Conservation (phyloP, 352 stramenopile species). For the Nothophytophthora sp. region DNA sequence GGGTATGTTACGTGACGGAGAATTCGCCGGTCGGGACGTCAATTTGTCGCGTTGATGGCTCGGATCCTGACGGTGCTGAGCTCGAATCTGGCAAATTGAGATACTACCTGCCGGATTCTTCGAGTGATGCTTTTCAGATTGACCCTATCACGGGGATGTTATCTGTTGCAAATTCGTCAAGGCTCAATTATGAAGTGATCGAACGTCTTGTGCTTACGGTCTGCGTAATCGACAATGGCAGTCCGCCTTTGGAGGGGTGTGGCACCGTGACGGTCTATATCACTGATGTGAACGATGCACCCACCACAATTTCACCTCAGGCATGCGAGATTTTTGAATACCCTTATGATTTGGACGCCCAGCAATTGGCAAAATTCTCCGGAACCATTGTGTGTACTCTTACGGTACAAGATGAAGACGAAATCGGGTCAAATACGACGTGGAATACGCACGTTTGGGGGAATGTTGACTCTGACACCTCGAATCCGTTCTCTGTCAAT, state of each 20-base stretch:
- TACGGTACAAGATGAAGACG: conserved; percentile 18
- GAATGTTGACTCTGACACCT: conserved; percentile 3
- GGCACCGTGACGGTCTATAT: conserved; percentile 6
- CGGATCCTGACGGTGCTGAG: conserved; percentile 13
- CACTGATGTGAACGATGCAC: conserved; percentile 20
- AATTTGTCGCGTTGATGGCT: conserved; percentile 14
- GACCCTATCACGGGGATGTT: conserved; percentile 14
- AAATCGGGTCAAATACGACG: conserved; percentile 3
- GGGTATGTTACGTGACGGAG: conserved; percentile 15
- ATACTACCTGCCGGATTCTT: conserved; percentile 8
- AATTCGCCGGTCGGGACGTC: conserved; percentile 4
- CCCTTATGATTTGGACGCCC: conserved; percentile 18
- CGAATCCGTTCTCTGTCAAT: conserved; percentile 17
- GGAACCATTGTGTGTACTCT: conserved; percentile 16
- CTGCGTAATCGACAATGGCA: conserved; percentile 20
- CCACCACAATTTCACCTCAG: conserved; percentile 11
- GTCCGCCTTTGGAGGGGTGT: conserved; percentile 11
- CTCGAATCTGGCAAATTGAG: conserved; percentile 6
- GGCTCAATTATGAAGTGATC: conserved; percentile 17
- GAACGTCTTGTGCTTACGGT: conserved; percentile 1
- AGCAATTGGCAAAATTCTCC: conserved; percentile 10
- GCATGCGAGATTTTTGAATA: conserved; percentile 15
- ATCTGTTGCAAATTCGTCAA: conserved; percentile 13
- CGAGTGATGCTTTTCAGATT: conserved; percentile 6
- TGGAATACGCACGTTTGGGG: conserved; percentile 24